These are phyloP conservation scores for Lichtheimia ramosa DNA, from an alignment of 371 early-diverging fungal species.

Conservation along the genomic window DNA sequence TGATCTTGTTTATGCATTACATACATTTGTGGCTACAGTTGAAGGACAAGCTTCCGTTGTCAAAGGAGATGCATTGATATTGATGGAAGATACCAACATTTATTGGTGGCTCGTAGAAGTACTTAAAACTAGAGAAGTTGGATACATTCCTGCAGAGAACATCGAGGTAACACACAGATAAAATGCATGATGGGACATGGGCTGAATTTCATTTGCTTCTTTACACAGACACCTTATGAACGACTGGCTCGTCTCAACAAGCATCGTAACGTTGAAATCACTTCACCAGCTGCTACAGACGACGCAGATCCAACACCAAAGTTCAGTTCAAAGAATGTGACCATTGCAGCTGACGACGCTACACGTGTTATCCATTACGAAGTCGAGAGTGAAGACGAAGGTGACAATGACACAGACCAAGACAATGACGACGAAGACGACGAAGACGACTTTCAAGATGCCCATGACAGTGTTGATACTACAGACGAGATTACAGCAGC, in stretches of 20 bases:
- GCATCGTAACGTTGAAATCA: constrained; percentile 76
- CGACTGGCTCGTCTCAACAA: constrained; percentile 88
- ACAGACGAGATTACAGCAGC: background rate
- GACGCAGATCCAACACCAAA: background rate
- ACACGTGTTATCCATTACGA: constrained; percentile 36
- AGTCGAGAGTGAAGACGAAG: constrained; percentile 43
- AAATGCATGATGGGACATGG: too few relatives aligned
- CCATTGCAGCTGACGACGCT: constrained; percentile 27
- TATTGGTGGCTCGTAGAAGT: constrained; percentile 98
- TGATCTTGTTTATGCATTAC: constrained; percentile 86
- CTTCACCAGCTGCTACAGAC: constrained; percentile 35
- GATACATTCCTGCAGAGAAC: constrained; percentile 96
- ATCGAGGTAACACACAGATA: constrained; percentile 66
- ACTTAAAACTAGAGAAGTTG: constrained; percentile 83
- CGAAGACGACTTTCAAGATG: constrained; percentile 11
- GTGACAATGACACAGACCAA: constrained; percentile 18
- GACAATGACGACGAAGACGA: constrained; percentile 17
- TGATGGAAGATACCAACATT: constrained; percentile 93
- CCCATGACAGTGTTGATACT: background rate
- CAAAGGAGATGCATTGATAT: constrained; percentile 82
- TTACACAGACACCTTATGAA: constrained; percentile 79
- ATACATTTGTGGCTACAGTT: constrained; percentile 91
- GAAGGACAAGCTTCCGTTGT: constrained; percentile 93
- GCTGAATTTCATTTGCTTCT: background rate
- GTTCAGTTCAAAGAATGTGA: constrained; percentile 23